Conservation (phyloP, 306 rosid genomes). For the Prunus davidiana region DNA sequence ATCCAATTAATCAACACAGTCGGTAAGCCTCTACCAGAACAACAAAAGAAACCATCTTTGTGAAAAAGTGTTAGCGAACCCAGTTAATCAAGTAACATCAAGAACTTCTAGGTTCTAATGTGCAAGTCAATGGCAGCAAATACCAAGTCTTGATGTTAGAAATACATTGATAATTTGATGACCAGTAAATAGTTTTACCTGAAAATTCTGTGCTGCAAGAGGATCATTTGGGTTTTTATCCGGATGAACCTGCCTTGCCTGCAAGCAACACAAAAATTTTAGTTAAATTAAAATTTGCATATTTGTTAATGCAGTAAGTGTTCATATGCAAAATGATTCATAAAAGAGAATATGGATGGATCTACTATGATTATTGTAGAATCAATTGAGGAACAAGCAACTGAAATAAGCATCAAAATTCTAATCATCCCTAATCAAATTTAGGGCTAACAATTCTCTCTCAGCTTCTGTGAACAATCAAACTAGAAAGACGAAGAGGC, state of each 20-base stretch:
- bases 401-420: neutral
- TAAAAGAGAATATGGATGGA: neutral
- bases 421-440: neutral
- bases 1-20: constrained; percentile 16
- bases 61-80: neutral
- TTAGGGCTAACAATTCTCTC: neutral
- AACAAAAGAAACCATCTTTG: too few species aligned
- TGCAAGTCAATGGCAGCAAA: neutral
- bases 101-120: neutral
- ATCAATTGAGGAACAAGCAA: neutral
- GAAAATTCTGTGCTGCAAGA: constrained; percentile 92
- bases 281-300: neutral
- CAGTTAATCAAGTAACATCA: neutral
- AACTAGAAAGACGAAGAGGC: neutral
- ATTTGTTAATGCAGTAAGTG: neutral
- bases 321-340: neutral
- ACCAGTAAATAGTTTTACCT: constrained; percentile 45
- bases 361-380: neutral
- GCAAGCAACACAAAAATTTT: constrained; percentile 16
- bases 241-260: constrained; percentile 99
- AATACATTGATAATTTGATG: neutral
- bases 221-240: constrained; percentile 98
- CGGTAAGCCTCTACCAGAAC: too few species aligned
- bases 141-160: neutral
- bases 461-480: neutral